Evolutionary conservation across 2,329 filamentous ascomycete genomes (phyloP), one percentile per base, ranked within the genome.

Genomic region (Scedosporium boydii): DNA sequence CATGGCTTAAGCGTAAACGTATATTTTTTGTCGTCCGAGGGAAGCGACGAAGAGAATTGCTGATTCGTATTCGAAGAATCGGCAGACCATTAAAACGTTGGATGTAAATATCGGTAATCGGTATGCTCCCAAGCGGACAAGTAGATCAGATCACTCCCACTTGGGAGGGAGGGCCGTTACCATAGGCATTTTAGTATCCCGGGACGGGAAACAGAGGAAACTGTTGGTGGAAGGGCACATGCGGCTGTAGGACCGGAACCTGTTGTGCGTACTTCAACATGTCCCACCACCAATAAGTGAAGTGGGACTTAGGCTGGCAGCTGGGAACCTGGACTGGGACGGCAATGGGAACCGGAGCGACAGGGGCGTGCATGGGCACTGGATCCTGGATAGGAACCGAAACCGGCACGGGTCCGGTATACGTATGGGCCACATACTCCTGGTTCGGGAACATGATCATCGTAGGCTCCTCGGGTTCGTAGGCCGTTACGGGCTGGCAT

Each of bases 241-340:
- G 76, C 63, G 81, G 77, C 65, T 81, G 80, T 46, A 80, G 73
- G 58, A 76, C 75, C 26, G 79, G 77, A 59, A 75, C 72, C 64
- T 80, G 78, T 69, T 79, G 79, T 64, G 79, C 78, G 70, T 82
- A 81, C 72, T 79, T 79, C 62, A 82, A 75, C 69, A 82, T 72
- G 64, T 82, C 80, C 79, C 79, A 82, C 77, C 75, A 78, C 63
- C 75, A 71, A 62, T 80, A 75, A 7, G 78, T 77, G 63, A 81
- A 75, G 66, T 75, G 76, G 58, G 80, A 80, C 68, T 81, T 82
- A 61, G 78, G 74, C 63, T 73, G 71, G 67, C 76, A 79, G 61
- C 62, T 68, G 60, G 70, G 68, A 61, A 70, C 70, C 65, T 74
- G 72, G 58, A 74, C 69, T 18, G 67, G 58, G 21, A 27, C 44